Evolutionary conservation across 2,329 filamentous ascomycete genomes (phyloP).

Genomic region (Microthyrium microscopicum): DNA sequence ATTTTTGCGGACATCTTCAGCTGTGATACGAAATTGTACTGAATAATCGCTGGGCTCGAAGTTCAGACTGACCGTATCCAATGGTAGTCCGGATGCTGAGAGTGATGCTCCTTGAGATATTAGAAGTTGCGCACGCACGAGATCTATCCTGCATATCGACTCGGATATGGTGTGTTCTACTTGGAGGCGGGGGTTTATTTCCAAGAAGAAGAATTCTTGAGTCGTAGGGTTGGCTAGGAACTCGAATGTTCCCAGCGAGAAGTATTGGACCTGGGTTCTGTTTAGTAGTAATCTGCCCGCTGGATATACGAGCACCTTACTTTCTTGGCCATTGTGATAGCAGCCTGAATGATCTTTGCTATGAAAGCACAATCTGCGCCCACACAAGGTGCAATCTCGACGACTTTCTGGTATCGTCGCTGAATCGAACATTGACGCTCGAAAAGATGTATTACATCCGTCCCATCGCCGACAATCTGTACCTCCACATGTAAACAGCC

Average conservation of each 20-base stretch:
- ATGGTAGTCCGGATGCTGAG: conserved; percentile 17
- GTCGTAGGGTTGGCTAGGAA: conserved; percentile 38
- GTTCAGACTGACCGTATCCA: conserved; percentile 17
- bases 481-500: conserved; percentile 45
- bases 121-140: conserved; percentile 38
- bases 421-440: conserved; percentile 46
- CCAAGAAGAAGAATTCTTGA: conserved; percentile 39
- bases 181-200: conserved; percentile 43
- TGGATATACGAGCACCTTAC: conserved; percentile 15
- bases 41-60: conserved; percentile 26
- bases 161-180: conserved; percentile 48
- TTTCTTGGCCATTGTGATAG: conserved; percentile 33
- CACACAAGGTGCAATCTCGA: conserved; percentile 41
- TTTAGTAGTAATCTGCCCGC: neutral
- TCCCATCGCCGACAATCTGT: conserved; percentile 41
- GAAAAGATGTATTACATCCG: conserved; percentile 36
- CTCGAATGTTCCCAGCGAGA: conserved; percentile 47
- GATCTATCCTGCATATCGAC: conserved; percentile 34
- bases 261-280: conserved; percentile 31
- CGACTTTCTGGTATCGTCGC: conserved; percentile 42
- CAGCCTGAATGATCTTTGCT: conserved; percentile 34
- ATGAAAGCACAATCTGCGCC: conserved; percentile 30
- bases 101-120: conserved; percentile 34
- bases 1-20: conserved; percentile 35
- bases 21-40: conserved; percentile 41